Evolutionary conservation across 352 stramenopile genomes (phyloP).

Genomic region (Thalassiosira mediterranea): DNA sequence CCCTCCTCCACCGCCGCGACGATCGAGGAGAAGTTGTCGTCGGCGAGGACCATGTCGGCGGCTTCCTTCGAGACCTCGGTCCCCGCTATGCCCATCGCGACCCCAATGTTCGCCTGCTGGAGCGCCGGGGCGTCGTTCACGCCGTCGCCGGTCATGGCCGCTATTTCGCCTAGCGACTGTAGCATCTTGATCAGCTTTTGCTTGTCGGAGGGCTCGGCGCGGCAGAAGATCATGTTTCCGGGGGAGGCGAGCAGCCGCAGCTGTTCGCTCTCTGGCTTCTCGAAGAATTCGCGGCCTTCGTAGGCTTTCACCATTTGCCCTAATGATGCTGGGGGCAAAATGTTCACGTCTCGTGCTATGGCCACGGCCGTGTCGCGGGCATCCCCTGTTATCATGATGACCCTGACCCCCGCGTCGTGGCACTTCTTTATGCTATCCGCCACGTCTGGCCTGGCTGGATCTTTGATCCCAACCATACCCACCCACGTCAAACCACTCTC

Average conservation of each 20-base stretch:
- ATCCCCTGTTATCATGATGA: constrained; percentile 99
- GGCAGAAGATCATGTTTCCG: constrained; percentile 95
- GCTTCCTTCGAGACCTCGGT: constrained; percentile 98
- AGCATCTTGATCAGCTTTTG: constrained; percentile 92
- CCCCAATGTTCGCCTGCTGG: constrained; percentile 97
- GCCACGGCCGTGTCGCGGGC: constrained; percentile 97
- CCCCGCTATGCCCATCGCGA: constrained; percentile 95
- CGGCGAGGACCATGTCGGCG: constrained; percentile 97
- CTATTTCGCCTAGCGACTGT: constrained; percentile 91
- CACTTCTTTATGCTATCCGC: constrained; percentile 94
- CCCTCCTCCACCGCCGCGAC: constrained; percentile 88
- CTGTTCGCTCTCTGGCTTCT: constrained; percentile 90
- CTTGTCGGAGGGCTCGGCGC: constrained; percentile 98
- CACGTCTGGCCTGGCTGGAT: constrained; percentile 96
- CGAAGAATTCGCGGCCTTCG: constrained; percentile 95
- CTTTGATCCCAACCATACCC: constrained; percentile 97
- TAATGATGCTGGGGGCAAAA: constrained; percentile 84
- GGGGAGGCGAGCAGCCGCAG: constrained; percentile 86
- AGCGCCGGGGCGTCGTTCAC: constrained; percentile 98
- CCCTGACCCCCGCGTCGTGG: constrained; percentile 94
- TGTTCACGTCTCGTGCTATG: constrained; percentile 96
- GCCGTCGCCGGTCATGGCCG: constrained; percentile 98
- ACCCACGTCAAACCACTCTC: constrained; percentile 97
- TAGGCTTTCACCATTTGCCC: constrained; percentile 88
- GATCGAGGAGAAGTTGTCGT: constrained; percentile 99